Evolutionary conservation across 768 basidiomycete genomes (phyloP).

Genomic region (Pisolithus albus): DNA sequence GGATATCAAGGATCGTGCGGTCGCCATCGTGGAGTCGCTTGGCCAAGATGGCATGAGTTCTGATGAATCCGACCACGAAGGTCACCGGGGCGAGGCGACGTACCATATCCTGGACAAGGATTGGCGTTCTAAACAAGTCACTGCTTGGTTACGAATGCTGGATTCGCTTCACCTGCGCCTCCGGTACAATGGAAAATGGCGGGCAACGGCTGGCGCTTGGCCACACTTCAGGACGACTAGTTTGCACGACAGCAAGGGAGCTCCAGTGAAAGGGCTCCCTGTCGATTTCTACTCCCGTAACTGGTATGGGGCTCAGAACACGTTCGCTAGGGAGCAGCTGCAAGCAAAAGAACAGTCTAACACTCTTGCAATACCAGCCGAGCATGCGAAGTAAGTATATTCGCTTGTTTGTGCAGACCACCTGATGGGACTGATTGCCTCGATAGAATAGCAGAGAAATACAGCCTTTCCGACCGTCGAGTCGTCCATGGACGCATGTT

Average conservation of each 20-base stretch:
- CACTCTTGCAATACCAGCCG: background rate
- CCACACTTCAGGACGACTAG: background rate
- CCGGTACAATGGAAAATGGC: background rate
- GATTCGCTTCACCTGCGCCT: background rate
- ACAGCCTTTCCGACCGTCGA: background rate
- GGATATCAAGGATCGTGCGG: background rate
- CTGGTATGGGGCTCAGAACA: background rate
- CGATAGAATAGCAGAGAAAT: background rate
- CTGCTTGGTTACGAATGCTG: background rate
- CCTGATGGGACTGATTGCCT: background rate
- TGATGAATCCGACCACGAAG: slow-evolving; percentile 1
- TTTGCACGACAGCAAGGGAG: background rate
- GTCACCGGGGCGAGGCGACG: background rate
- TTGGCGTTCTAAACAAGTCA: background rate
- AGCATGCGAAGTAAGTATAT: background rate
- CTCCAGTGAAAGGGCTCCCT: background rate
- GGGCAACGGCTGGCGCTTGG: background rate
- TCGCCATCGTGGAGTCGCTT: background rate
- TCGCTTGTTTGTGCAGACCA: background rate
- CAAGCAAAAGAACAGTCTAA: background rate
- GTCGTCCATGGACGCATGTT: background rate
- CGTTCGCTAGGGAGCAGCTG: background rate
- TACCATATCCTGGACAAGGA: background rate
- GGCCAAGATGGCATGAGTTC: slow-evolving; percentile 3
- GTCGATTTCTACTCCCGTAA: background rate